Evolutionary conservation across 768 basidiomycete species (phyloP).

Genomic region (Lentinula sp.): DNA sequence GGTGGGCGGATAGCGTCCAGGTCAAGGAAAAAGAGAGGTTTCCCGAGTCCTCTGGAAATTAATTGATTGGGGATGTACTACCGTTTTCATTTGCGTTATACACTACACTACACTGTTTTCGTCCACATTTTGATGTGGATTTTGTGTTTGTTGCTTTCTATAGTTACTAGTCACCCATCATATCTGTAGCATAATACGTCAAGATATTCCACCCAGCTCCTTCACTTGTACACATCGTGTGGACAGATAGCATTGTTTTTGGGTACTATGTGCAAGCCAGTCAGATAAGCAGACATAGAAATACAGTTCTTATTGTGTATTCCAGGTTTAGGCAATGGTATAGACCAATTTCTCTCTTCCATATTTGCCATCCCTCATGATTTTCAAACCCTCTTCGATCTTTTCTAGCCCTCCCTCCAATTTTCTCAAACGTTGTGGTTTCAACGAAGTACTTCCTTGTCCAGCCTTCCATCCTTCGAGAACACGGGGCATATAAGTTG

Average conservation of each 20-base stretch:
- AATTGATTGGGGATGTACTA: background rate
- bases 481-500: background rate
- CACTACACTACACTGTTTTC: background rate
- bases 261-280: background rate
- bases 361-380: slow-evolving; percentile 5
- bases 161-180: background rate
- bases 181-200: background rate
- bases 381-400: background rate
- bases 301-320: background rate
- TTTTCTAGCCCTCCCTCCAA: slow-evolving; percentile 1
- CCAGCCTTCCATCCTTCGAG: slow-evolving; percentile 5
- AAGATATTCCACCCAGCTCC: background rate
- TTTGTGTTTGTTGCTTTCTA: background rate
- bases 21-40: background rate
- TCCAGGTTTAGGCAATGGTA: background rate
- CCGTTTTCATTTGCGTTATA: background rate
- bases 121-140: background rate
- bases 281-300: background rate
- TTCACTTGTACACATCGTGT: background rate
- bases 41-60: background rate
- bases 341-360: slow-evolving; percentile 5
- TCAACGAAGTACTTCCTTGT: background rate
- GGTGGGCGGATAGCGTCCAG: slow-evolving; percentile 3
- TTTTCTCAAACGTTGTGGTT: background rate
- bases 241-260: no score